phyloP scores from a whole-genome alignment of 2,329 filamentous ascomycete genomes.

The Colletotrichum plurivorum region DNA sequence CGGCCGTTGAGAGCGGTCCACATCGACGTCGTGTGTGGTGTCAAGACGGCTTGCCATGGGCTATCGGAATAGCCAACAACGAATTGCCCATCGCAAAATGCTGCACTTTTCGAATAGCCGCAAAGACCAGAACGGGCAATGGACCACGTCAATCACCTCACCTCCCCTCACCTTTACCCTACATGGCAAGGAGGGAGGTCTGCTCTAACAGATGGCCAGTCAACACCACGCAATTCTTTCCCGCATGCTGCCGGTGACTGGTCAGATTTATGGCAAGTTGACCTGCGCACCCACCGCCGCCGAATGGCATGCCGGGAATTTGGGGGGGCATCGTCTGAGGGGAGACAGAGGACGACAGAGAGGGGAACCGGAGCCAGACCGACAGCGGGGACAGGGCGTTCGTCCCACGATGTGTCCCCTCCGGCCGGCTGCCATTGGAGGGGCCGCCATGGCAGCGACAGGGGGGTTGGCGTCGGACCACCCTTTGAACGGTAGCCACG shows the following conservation, averaged over 20 bases:
- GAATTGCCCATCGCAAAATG: background rate
- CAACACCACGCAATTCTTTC: background rate
- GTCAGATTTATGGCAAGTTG: conserved; percentile 34
- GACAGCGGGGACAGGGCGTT: conserved; percentile 24
- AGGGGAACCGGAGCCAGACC: conserved; percentile 25
- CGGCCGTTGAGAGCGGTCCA: conserved; percentile 20
- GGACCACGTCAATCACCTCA: conserved; percentile 16
- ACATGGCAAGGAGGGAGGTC: background rate
- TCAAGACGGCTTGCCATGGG: background rate
- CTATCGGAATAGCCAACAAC: too few species aligned
- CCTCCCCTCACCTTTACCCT: background rate
- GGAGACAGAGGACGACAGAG: background rate
- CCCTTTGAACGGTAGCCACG: conserved; percentile 64
- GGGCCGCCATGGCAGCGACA: conserved; percentile 21
- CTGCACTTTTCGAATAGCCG: conserved; percentile 10
- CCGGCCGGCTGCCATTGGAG: conserved; percentile 23
- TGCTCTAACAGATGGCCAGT: background rate
- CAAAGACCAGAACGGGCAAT: background rate
- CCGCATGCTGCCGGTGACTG: conserved; percentile 22
- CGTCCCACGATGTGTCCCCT: background rate
- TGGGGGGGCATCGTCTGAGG: conserved; percentile 4
- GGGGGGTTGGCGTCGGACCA: conserved; percentile 41
- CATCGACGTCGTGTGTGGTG: conserved; percentile 5
- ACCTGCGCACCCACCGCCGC: conserved; percentile 13
- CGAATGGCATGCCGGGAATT: conserved; percentile 9